phyloP scores from a whole-genome alignment of 2,329 filamentous ascomycete species.

The Cladosporium austrohemisphaericum region DNA sequence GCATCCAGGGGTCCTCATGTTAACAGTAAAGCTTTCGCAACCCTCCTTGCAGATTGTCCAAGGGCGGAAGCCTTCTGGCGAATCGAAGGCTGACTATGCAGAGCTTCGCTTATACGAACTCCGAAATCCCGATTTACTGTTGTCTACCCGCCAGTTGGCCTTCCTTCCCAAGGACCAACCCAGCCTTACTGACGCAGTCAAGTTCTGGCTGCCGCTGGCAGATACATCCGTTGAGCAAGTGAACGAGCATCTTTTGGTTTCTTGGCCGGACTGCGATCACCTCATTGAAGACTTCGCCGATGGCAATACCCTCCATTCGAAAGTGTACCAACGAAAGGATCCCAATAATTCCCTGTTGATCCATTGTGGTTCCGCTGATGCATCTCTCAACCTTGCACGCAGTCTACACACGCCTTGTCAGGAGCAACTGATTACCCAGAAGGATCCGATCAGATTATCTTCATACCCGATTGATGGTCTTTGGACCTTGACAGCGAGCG shows the following conservation, averaged over 20 bases:
- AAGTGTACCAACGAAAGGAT: neutral
- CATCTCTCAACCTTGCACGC: neutral
- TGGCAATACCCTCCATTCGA: neutral
- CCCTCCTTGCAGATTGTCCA: no score
- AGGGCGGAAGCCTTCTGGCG: no score
- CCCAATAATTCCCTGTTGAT: neutral
- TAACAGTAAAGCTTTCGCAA: no score
- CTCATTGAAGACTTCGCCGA: neutral
- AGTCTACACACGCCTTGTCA: neutral
- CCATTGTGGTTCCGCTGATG: neutral
- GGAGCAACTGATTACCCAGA: neutral
- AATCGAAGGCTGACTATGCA: neutral
- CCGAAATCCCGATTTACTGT: neutral
- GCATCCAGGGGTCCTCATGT: no score
- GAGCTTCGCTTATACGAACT: neutral
- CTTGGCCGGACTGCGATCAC: neutral
- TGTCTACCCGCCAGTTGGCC: neutral
- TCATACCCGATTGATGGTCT: neutral
- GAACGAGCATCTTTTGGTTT: neutral
- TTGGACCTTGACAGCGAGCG: neutral
- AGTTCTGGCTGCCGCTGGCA: neutral
- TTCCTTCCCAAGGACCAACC: neutral
- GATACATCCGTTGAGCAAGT: neutral
- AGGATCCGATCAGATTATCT: neutral
- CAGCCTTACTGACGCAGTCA: neutral